Evolutionary conservation across 192 early-diverging fungal genomes (phyloP).

Genomic region (Lobulomyces angularis): DNA sequence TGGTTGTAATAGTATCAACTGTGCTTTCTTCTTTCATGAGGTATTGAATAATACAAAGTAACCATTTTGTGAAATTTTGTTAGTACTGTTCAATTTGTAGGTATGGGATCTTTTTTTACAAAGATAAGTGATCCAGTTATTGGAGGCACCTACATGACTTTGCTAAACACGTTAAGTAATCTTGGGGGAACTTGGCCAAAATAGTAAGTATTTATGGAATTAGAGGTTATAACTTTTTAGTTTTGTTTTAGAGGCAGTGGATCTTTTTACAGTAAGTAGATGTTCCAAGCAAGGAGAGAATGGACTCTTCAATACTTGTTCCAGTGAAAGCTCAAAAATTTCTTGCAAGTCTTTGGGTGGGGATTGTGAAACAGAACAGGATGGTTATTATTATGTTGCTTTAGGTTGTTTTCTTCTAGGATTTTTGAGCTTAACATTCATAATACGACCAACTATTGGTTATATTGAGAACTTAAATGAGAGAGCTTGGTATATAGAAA

Average conservation of each 20-base stretch:
- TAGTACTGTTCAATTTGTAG: slow-evolving; percentile 91
- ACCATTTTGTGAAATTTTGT: slow-evolving; percentile 7
- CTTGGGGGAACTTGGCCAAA: slow-evolving; percentile 96
- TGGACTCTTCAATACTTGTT: no score
- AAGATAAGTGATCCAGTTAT: slow-evolving; percentile 91
- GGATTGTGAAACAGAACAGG: slow-evolving; percentile 50
- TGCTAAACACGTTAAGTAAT: slow-evolving; percentile 88
- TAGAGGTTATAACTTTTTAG: no score
- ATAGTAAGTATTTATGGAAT: slow-evolving; percentile 75
- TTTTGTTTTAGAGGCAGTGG: no score
- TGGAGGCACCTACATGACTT: slow-evolving; percentile 54
- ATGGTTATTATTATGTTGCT: slow-evolving; percentile 82
- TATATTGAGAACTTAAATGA: no score
- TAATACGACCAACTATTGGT: no score
- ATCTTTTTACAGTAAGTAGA: slow-evolving; percentile 19
- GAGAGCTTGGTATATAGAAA: no score
- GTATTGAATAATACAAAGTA: slow-evolving; percentile 15
- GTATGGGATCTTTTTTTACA: slow-evolving; percentile 88
- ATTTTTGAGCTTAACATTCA: no score
- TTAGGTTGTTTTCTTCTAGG: slow-evolving; percentile 60
- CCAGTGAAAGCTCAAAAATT: slow-evolving; percentile 49
- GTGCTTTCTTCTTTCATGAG: slow-evolving; percentile 74
- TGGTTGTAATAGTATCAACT: slow-evolving; percentile 61
- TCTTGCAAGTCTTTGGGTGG: slow-evolving; percentile 55
- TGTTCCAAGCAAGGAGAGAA: no score